Base-by-base conservation (phyloP, 2,329 filamentous ascomycete genomes). In the Ophiosphaerella herpotricha region DNA sequence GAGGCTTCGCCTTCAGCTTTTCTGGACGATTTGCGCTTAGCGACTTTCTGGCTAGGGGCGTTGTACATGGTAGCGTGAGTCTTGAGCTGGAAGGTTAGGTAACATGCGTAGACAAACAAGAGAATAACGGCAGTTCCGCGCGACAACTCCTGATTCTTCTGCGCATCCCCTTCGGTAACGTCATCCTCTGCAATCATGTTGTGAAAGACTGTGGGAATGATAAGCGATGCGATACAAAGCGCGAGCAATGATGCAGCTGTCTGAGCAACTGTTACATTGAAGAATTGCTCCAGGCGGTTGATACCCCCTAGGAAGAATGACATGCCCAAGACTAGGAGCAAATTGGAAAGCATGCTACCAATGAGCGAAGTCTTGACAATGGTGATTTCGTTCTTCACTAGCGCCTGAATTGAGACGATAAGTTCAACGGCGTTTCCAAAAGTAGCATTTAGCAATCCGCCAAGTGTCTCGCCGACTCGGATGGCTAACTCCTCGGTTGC, bases 311-410 rank as follows among this genome's bases (percentile, higher is more conserved):
- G 87, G 77, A 96, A 94, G 80, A 95, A 97, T 70, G 87, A 94
- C 85, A 92, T 95, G 48, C 91, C 92, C 79, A 96, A 78, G 43
- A 96, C 90, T 12, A 96, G 83, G 3, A 96, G 82, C 50, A 97
- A 74, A 70, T 97, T 97, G 36, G 91, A 96, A 18, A 97, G 79
- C 71, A 97, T 96, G 72, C 88, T 92, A 48, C 92, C 92, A 55
- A 97, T 90, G 24, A 97, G 80, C 0, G 92, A 97, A 0, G 92
- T 96, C 73, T 97, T 91, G 6, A 97, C 91, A 53, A 97, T 95
- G 31, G 88, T 77, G 21, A 95, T 84, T 73, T 96, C 84, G 43
- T 82, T 72, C 52, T 95, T 82, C 24, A 82, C 76, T 39, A 97
- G 76, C 1, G 92, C 92, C 61, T 96, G 89, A 60, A 97, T 85